Conservation (phyloP, 768 basidiomycete species). For the Psilocybe cyanescens region DNA sequence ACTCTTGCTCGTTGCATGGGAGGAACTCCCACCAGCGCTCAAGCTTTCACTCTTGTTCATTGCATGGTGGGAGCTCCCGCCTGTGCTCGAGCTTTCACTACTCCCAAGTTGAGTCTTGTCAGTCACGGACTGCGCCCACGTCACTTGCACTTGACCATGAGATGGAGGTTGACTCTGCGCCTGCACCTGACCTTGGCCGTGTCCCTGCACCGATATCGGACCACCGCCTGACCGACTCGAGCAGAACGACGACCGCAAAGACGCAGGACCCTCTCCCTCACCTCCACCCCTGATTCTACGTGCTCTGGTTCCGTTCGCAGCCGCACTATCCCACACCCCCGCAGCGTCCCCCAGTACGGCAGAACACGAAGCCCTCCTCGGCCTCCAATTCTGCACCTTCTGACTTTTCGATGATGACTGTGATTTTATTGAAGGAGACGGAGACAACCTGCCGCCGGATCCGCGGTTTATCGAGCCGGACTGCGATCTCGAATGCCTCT, state of each 20-base stretch:
- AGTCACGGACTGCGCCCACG: neutral
- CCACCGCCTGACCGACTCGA: neutral
- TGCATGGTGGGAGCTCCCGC: neutral
- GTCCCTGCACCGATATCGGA: neutral
- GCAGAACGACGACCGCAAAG: neutral
- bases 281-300: neutral
- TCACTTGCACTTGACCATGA: neutral
- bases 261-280: neutral
- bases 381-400: neutral
- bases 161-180: neutral
- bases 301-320: neutral
- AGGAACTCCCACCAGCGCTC: too few relatives aligned
- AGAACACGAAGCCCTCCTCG: neutral
- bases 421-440: neutral
- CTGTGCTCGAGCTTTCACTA: too few relatives aligned
- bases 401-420: neutral
- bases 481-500: constrained; percentile 6
- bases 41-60: neutral
- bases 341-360: neutral
- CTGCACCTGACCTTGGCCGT: neutral
- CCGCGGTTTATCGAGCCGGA: neutral
- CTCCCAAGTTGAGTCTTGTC: neutral
- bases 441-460: neutral
- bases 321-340: neutral
- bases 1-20: too few relatives aligned